Percentiles rank a stretch among this genome's conserved stretches.
These are phyloP conservation scores for Neoboletus subvelutipes DNA, from an alignment of 768 basidiomycete genomes.

Conservation along the genomic window DNA sequence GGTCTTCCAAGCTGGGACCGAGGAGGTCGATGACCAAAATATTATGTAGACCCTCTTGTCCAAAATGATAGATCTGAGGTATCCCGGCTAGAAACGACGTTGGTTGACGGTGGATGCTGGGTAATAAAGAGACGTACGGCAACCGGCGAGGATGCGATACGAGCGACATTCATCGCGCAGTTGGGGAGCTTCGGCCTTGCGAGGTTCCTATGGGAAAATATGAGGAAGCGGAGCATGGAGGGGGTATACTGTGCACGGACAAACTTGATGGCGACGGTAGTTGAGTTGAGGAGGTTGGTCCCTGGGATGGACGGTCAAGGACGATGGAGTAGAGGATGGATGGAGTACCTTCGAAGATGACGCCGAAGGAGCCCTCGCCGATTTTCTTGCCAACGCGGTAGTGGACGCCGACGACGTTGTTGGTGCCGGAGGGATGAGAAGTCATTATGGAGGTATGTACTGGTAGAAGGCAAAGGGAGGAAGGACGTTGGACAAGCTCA, in stretches of 20 bases:
- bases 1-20: slow-evolving; percentile 93
- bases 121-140: slow-evolving; percentile 58
- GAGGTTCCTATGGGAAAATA: slow-evolving; percentile 60
- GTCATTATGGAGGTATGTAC: slow-evolving; percentile 44
- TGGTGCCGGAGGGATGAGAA: slow-evolving; percentile 54
- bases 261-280: slow-evolving; percentile 99
- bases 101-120: slow-evolving; percentile 10
- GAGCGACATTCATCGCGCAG: slow-evolving; percentile 98
- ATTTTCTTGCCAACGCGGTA: slow-evolving; percentile 99
- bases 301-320: slow-evolving; percentile 47
- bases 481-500: neutral
- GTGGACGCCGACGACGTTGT: slow-evolving; percentile 91
- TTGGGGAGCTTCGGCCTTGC: slow-evolving; percentile 96
- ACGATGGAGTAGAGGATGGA: neutral
- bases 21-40: slow-evolving; percentile 98
- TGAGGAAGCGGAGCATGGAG: slow-evolving; percentile 8
- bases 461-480: slow-evolving; percentile 13
- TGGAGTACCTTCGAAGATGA: slow-evolving; percentile 82
- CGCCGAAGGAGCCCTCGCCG: slow-evolving; percentile 97
- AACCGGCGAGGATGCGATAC: slow-evolving; percentile 87
- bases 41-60: slow-evolving; percentile 97
- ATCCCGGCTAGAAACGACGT: slow-evolving; percentile 71
- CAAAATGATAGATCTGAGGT: slow-evolving; percentile 99
- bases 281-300: slow-evolving; percentile 95
- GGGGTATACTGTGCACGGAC: slow-evolving; percentile 51